Conservation (phyloP, 306 rosid genomes). For the Quercus cerris region DNA sequence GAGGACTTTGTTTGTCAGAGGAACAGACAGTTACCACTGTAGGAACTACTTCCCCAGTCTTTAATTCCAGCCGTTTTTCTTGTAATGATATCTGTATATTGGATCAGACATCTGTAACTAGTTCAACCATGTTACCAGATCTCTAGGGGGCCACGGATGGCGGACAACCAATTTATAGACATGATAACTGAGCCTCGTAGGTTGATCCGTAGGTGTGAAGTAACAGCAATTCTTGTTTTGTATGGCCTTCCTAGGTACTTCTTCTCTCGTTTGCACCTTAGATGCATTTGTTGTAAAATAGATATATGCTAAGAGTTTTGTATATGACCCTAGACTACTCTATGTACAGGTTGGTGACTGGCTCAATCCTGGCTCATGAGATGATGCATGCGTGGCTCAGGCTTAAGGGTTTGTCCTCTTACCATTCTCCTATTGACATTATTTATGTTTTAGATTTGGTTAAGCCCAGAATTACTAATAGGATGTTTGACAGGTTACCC, state of each 20-base stretch:
- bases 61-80: conserved; percentile 3
- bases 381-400: conserved; percentile 99
- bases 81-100: conserved; percentile 1
- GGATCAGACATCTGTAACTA: background rate
- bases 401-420: conserved; percentile 63
- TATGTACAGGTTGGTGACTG: conserved; percentile 73
- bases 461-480: conserved; percentile 1
- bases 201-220: conserved; percentile 82
- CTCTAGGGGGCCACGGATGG: conserved; percentile 70
- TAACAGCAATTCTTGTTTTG: conserved; percentile 89
- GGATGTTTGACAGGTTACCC: conserved; percentile 63
- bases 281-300: background rate
- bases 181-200: conserved; percentile 85
- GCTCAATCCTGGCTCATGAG: conserved; percentile 94
- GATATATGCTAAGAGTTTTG: conserved; percentile 5
- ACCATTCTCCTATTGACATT: background rate
- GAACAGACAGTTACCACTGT: conserved; percentile 90
- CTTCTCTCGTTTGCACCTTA: background rate
- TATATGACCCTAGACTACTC: conserved; percentile 23
- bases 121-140: conserved; percentile 46
- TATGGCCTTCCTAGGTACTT: conserved; percentile 95
- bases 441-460: background rate
- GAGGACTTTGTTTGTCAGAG: conserved; percentile 98
- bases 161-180: conserved; percentile 74
- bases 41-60: conserved; percentile 30